Evolutionary conservation across 2,329 filamentous ascomycete genomes (phyloP).

Genomic region (Penicillium sp.): DNA sequence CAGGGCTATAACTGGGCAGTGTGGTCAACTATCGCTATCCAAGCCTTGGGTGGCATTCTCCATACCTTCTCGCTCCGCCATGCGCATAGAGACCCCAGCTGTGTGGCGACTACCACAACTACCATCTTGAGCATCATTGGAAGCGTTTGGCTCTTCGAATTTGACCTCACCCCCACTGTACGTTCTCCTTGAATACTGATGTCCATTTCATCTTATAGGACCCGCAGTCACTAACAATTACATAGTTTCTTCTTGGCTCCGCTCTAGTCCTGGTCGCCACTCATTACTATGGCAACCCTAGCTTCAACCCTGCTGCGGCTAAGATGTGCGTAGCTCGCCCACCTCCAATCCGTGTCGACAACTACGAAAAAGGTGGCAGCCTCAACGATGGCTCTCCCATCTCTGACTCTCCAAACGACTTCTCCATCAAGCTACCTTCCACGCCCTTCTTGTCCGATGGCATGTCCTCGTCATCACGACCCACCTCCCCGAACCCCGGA

Average conservation of each 20-base stretch:
- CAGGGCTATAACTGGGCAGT: constrained; percentile 92
- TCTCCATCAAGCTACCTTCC: constrained; percentile 47
- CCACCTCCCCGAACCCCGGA: constrained; percentile 53
- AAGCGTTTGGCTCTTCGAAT: constrained; percentile 83
- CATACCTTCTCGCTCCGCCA: constrained; percentile 79
- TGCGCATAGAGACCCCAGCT: constrained; percentile 88
- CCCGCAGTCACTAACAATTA: constrained; percentile 8
- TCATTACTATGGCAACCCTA: constrained; percentile 75
- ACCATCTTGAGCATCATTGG: constrained; percentile 84
- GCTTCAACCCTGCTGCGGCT: constrained; percentile 14
- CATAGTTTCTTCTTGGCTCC: constrained; percentile 79
- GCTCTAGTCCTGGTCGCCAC: constrained; percentile 76
- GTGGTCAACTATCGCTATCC: constrained; percentile 79
- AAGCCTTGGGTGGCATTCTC: constrained; percentile 82
- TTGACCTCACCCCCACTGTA: constrained; percentile 71
- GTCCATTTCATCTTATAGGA: not conserved
- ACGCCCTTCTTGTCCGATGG: constrained; percentile 51
- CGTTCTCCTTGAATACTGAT: constrained; percentile 10
- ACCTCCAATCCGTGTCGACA: constrained; percentile 59
- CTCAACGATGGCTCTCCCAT: constrained; percentile 40
- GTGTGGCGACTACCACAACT: constrained; percentile 89
- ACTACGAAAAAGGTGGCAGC: constrained; percentile 73
- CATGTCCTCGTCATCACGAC: constrained; percentile 57
- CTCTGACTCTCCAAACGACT: constrained; percentile 42
- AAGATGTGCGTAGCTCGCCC: constrained; percentile 55